phyloP scores from a whole-genome alignment of 2,329 filamentous ascomycete species.

The Colletotrichum liaoningense region DNA sequence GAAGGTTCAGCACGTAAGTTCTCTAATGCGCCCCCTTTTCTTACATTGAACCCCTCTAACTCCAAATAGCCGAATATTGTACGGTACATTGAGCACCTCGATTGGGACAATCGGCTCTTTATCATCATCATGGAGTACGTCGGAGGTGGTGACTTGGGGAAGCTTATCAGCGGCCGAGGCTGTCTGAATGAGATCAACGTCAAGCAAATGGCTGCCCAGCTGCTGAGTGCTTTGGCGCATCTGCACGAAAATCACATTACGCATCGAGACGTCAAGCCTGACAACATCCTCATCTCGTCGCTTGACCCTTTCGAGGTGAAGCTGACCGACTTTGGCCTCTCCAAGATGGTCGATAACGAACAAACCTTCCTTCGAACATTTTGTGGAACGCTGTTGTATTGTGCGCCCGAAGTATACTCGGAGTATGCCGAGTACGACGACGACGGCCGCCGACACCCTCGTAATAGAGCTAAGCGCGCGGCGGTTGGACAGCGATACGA shows the following conservation, averaged over 20 bases:
- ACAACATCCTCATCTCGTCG: conserved; percentile 90
- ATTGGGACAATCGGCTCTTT: conserved; percentile 83
- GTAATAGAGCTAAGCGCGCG: conserved; percentile 71
- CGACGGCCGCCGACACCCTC: conserved; percentile 70
- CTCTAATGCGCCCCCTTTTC: background rate
- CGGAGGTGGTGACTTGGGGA: conserved; percentile 83
- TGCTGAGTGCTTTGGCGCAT: conserved; percentile 86
- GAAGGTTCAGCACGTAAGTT: conserved; percentile 80
- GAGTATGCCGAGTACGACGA: conserved; percentile 77
- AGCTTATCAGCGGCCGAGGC: conserved; percentile 71
- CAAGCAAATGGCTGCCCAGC: conserved; percentile 79
- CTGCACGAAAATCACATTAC: conserved; percentile 91
- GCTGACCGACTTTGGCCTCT: conserved; percentile 95
- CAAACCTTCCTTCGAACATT: conserved; percentile 96
- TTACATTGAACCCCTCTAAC: conserved; percentile 9
- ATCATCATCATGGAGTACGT: conserved; percentile 99
- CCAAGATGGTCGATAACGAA: conserved; percentile 90
- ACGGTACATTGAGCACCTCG: conserved; percentile 88
- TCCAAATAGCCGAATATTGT: conserved; percentile 81
- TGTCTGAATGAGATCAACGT: conserved; percentile 75
- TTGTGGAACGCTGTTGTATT: conserved; percentile 95
- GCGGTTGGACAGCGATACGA: conserved; percentile 77
- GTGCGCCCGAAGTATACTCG: conserved; percentile 95
- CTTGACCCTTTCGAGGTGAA: conserved; percentile 83
- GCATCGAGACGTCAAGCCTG: conserved; percentile 98